Base-by-base conservation (phyloP, 2,329 filamentous ascomycete species). In the Xylariaceae sp. region DNA sequence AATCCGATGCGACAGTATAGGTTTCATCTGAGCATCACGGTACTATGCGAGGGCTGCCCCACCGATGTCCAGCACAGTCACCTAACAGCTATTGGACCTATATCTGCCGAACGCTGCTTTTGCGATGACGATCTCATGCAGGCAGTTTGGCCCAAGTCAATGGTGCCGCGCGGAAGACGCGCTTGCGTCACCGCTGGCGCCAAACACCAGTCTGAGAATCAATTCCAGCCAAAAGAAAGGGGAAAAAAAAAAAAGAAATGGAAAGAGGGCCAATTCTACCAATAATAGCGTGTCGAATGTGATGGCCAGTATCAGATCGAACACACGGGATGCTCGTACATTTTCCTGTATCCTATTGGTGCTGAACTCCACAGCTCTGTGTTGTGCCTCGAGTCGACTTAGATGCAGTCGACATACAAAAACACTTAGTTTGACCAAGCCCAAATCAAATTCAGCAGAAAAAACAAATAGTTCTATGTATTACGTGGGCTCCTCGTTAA, bases 401-500 rank as follows among this genome's bases (percentile, higher is more conserved):
- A 16, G 46, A 36, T 24, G 40, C 33, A 44, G 15, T 41, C 24
- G 16, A 32, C 15, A 33, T 33, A 33, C 33, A 30, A 33, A 16
- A 33, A 21, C 46, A 41, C 30, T 30, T 37, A 45, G 15, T 30
- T 39, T 36, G n/a, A 7, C 21, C 39, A 48, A 23, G 18, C 21
- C 11, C 24, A 6, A 20, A 39, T 35, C 51, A 45, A 24, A n/a
- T 29, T 20, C 5, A 24, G n/a, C 21, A 7, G 2, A 23, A 37
- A 7, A 30, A 35, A 18, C 23, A 35, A 49, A 35, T 36, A 37
- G 47, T 37, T 39, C 11, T 55, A 56, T 36, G 21, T 41, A 53
- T 65, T 62, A 65, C 62, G 63, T 64, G 63, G 43, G 10, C 47
- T 27, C 29, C 50, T 55, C 60, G 55, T 44, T 53, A 39, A 50